Evolutionary conservation across 768 basidiomycete genomes (phyloP), one percentile per base, ranked within the genome.

Genomic region (Russula compacta): DNA sequence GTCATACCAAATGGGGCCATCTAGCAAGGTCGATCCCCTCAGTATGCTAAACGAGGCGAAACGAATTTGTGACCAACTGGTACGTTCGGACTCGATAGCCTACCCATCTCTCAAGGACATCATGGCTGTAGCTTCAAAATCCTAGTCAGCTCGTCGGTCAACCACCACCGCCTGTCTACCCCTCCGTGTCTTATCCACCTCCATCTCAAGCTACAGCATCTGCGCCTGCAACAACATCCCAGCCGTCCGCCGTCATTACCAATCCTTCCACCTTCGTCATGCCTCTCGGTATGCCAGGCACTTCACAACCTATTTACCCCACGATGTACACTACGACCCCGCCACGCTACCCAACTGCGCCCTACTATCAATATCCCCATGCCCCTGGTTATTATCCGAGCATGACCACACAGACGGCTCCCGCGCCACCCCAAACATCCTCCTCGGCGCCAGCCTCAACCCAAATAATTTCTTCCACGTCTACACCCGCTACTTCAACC

Each of bases 41-140:
- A 74, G 75, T 57, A 85, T 92, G 82, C 79, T 92, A 4, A 79
- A 72, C 39, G 89, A 91, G 55, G 89, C 89, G 6, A 90, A 89
- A 71, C 79, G 83, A 33, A 81, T 86, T 15, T 91, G 89, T 64
- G 89, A 92, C 71, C 81, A 80, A 21, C 79, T 92, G 32, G 89
- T 90, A 72, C 72, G 78, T 70, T 35, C 33, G 21, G 15, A 63
- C 50, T 19, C 19, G 48, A 39, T 29, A 19, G 42, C 36, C 21
- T 62, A 52, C 43, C 46, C 36, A 32, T 53, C 58, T 56, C 43
- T 53, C 50, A 60, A 14, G 44, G 39, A 44, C 64, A 68, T 44
- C 60, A 62, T 59, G 42, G 61, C 54, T 46, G 46, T 53, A 91
- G 89, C 79, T 91, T 53, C 82, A 83, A 60, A 89, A 89, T 70